Conservation (phyloP, 2,329 filamentous ascomycete genomes). For the Colletotrichum tofieldiae region DNA sequence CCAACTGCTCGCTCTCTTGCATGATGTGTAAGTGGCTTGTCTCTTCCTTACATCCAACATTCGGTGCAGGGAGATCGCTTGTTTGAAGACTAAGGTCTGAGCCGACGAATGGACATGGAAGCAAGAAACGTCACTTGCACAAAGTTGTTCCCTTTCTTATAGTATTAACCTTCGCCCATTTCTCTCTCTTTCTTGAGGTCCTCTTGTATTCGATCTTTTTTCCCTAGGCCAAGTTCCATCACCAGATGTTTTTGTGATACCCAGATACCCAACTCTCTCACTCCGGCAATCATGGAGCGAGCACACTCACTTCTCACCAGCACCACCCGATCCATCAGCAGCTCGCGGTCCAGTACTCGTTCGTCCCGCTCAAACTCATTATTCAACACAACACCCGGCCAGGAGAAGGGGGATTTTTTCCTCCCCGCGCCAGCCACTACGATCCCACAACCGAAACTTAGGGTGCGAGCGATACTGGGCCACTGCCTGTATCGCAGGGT, state of each 20-base stretch:
- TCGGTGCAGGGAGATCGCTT: slow-evolving; percentile 33
- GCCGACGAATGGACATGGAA: slow-evolving; percentile 32
- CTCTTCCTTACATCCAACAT: slow-evolving; percentile 39
- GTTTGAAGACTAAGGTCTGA: slow-evolving; percentile 41
- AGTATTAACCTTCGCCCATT: slow-evolving; percentile 37
- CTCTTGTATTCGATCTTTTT: slow-evolving; percentile 12
- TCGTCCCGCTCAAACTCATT: slow-evolving; percentile 44
- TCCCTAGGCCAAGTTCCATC: slow-evolving; percentile 24
- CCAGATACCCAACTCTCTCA: slow-evolving; percentile 38
- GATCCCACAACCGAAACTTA: slow-evolving; percentile 52
- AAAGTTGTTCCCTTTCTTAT: slow-evolving; percentile 24
- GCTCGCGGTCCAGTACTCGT: slow-evolving; percentile 41
- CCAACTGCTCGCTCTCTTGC: slow-evolving; percentile 42
- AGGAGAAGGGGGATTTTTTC: slow-evolving; percentile 42
- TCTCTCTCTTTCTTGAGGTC: neutral
- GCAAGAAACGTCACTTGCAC: slow-evolving; percentile 36
- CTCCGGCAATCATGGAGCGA: slow-evolving; percentile 43
- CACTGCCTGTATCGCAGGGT: slow-evolving; percentile 69
- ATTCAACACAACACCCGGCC: slow-evolving; percentile 24
- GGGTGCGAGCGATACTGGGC: slow-evolving; percentile 63
- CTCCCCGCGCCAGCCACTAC: slow-evolving; percentile 41
- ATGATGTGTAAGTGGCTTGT: slow-evolving; percentile 38
- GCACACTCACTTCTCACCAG: slow-evolving; percentile 43
- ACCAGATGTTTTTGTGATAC: slow-evolving; percentile 42
- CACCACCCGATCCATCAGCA: slow-evolving; percentile 42